Evolutionary conservation across 768 basidiomycete species (phyloP).

Genomic region (Ephemerocybe angulata): DNA sequence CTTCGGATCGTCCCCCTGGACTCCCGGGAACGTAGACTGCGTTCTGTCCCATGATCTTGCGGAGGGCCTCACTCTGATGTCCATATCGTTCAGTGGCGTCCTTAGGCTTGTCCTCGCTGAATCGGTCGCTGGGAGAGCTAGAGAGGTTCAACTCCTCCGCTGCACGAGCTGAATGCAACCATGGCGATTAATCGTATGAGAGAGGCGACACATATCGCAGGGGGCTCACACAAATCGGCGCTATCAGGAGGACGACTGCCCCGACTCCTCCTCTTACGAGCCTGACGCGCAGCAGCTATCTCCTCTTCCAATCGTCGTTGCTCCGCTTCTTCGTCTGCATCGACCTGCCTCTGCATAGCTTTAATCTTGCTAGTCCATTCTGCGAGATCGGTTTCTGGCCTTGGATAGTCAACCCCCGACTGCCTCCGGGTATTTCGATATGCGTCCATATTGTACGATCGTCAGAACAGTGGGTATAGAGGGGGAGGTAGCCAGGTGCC

Average conservation of each 20-base stretch:
- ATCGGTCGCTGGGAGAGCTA: constrained; percentile 12
- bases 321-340: constrained; percentile 77
- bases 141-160: constrained; percentile 14
- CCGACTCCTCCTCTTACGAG: constrained; percentile 47
- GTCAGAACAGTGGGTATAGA: background rate
- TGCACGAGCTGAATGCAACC: constrained; percentile 9
- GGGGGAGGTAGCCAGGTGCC: constrained; percentile 6
- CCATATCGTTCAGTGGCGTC: constrained; percentile 34
- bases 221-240: constrained; percentile 46
- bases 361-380: constrained; percentile 83
- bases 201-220: constrained; percentile 1
- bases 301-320: constrained; percentile 64
- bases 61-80: constrained; percentile 43
- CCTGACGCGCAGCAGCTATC: constrained; percentile 53
- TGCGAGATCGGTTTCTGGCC: constrained; percentile 63
- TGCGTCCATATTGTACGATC: constrained; percentile 23
- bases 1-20: constrained; percentile 32
- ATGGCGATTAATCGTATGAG: background rate
- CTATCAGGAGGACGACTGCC: constrained; percentile 36
- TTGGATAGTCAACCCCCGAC: constrained; percentile 38
- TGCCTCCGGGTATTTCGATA: constrained; percentile 20
- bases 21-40: constrained; percentile 17
- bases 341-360: constrained; percentile 75
- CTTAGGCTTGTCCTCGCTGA: constrained; percentile 19
- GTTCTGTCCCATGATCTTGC: constrained; percentile 41